Evolutionary conservation across 805 yeast genomes (phyloP).

Genomic region (Lipomyces sp.): DNA sequence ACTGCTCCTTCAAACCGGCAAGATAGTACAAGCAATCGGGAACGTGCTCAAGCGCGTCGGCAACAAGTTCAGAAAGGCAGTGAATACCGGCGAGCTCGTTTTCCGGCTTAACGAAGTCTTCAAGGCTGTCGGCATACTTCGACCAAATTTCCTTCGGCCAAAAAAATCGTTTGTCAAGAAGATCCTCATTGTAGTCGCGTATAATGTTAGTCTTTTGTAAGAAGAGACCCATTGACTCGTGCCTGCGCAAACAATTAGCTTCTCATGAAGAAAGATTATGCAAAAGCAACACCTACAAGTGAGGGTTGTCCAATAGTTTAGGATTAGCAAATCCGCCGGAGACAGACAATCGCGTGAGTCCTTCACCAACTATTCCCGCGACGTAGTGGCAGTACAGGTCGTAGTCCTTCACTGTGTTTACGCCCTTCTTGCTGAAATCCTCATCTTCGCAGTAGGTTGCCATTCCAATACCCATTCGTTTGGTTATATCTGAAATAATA

Average conservation of each 20-base stretch:
- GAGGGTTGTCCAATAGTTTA: constrained; percentile 51
- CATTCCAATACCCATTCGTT: constrained; percentile 96
- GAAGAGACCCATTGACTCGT: constrained; percentile 89
- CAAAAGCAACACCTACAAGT: constrained; percentile 37
- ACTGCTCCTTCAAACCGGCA: constrained; percentile 71
- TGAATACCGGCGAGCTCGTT: constrained; percentile 54
- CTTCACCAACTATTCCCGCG: constrained; percentile 97
- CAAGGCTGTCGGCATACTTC: constrained; percentile 61
- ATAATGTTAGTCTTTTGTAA: constrained; percentile 94
- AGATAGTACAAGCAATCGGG: constrained; percentile 73
- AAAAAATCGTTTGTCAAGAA: constrained; percentile 86
- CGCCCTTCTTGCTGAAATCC: constrained; percentile 73
- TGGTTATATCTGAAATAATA: constrained; percentile 71
- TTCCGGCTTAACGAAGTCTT: constrained; percentile 55
- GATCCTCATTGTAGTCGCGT: constrained; percentile 90
- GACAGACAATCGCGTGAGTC: constrained; percentile 77
- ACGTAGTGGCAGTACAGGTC: constrained; percentile 94
- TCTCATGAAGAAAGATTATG: background rate
- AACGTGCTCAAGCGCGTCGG: constrained; percentile 74
- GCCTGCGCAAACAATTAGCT: constrained; percentile 28
- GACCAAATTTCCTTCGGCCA: constrained; percentile 96
- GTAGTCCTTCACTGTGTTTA: constrained; percentile 73
- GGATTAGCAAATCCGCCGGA: constrained; percentile 67
- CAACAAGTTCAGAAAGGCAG: constrained; percentile 78
- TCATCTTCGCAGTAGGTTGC: constrained; percentile 78